These are phyloP conservation scores for Phytophthora cajani DNA, from an alignment of 352 stramenopile genomes.

Conservation along the genomic window DNA sequence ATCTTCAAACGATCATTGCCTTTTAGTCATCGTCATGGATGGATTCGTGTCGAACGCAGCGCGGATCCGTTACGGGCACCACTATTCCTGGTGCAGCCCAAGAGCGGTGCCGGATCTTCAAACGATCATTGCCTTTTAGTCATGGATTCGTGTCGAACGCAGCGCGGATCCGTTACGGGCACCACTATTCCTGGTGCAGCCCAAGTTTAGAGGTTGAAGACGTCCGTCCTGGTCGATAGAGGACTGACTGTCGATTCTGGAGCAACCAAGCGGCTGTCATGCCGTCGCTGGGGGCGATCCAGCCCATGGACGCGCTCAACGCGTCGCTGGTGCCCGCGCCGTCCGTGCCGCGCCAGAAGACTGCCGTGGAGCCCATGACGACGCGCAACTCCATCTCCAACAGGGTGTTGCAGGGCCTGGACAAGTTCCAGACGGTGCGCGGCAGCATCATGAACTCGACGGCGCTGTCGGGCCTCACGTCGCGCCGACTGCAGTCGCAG, in stretches of 20 bases:
- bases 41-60: background rate
- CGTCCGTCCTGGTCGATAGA: background rate
- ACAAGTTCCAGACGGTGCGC: conserved; percentile 32
- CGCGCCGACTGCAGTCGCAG: conserved; percentile 33
- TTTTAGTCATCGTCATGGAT: too few species aligned
- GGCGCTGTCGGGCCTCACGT: conserved; percentile 32
- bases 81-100: conserved; percentile 21
- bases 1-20: conserved; percentile 7
- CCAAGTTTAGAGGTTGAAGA: background rate
- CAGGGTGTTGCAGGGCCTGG: conserved; percentile 33
- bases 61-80: conserved; percentile 20
- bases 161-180: conserved; percentile 20
- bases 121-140: background rate
- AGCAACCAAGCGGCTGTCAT: conserved; percentile 7
- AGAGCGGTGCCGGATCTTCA: conserved; percentile 8
- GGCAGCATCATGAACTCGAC: conserved; percentile 35
- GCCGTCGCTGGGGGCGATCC: conserved; percentile 30
- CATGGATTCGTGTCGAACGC: background rate
- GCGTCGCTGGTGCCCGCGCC: conserved; percentile 40
- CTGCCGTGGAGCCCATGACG: conserved; percentile 45
- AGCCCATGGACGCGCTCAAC: conserved; percentile 44
- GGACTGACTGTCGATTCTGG: conserved; percentile 4
- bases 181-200: conserved; percentile 21
- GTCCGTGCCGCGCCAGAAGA: conserved; percentile 27
- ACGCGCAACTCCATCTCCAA: conserved; percentile 56